A percentile compares a stretch with the other conserved stretches of the same genome.
Conservation (phyloP, 768 basidiomycete genomes). For the Mycena amicta region DNA sequence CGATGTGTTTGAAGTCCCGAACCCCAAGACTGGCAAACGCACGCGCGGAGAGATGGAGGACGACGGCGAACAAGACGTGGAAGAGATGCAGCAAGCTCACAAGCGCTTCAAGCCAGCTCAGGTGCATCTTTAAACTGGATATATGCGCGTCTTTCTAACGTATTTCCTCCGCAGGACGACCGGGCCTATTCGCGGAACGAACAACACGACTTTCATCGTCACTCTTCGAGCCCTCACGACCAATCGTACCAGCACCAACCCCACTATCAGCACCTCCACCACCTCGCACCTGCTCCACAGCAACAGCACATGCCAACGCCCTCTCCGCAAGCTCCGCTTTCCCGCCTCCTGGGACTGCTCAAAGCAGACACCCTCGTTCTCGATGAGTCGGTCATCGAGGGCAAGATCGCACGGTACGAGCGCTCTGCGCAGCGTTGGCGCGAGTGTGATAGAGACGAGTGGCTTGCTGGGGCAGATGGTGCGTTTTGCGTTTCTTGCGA, state of each 20-base stretch:
- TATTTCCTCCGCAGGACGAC: background rate
- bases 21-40: background rate
- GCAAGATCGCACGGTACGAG: background rate
- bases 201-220: background rate
- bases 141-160: background rate
- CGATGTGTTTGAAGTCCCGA: background rate
- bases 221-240: background rate
- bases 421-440: background rate
- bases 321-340: background rate
- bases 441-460: background rate
- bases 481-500: background rate
- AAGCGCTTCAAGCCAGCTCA: background rate
- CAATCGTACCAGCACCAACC: background rate
- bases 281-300: background rate
- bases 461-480: constrained; percentile 1
- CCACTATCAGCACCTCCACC: background rate
- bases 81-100: background rate
- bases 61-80: background rate
- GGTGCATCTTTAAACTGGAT: background rate
- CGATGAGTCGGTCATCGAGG: background rate
- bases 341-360: background rate
- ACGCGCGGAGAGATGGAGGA: background rate
- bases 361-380: background rate
- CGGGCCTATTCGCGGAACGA: background rate
- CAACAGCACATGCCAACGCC: background rate